Conservation (phyloP, 1,284 basidiomycete genomes). For the Rugosomyces carneus region DNA sequence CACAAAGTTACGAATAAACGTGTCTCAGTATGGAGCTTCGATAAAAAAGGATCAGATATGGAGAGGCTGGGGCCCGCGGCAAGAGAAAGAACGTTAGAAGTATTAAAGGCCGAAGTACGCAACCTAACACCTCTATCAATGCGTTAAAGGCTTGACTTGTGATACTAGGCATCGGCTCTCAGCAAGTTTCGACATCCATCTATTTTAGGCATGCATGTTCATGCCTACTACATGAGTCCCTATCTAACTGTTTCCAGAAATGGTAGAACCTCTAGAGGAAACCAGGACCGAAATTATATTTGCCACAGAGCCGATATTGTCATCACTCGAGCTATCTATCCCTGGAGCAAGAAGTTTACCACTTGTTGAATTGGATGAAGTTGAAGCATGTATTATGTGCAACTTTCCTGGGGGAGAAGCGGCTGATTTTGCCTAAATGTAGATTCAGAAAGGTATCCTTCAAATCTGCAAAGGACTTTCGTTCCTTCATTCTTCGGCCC, state of each 20-base stretch:
- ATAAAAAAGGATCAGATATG: conserved; percentile 74
- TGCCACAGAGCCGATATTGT: conserved; percentile 86
- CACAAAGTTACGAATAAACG: conserved; percentile 87
- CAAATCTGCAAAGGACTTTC: conserved; percentile 91
- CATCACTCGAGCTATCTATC: conserved; percentile 73
- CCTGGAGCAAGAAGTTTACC: conserved; percentile 49
- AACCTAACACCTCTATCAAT: conserved; percentile 7
- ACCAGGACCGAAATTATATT: conserved; percentile 85
- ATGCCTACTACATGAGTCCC: not conserved
- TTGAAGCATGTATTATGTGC: conserved; percentile 62
- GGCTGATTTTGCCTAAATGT: conserved; percentile 5
- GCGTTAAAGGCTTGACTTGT: not conserved
- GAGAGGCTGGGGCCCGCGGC: conserved; percentile 57
- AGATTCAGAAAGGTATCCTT: conserved; percentile 96
- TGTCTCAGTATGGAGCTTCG: conserved; percentile 86
- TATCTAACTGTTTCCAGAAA: conserved; percentile 47
- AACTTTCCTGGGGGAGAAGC: not conserved
- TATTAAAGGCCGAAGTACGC: conserved; percentile 83
- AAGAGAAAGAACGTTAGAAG: conserved; percentile 72
- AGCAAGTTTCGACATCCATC: conserved; percentile 89
- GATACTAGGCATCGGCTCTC: conserved; percentile 72
- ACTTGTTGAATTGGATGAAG: conserved; percentile 77
- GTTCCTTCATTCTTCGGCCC: conserved; percentile 90
- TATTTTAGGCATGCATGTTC: conserved; percentile 61
- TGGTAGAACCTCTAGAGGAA: conserved; percentile 98